Conservation (phyloP, 495 filamentous ascomycete species). For the Cercophora samala region DNA sequence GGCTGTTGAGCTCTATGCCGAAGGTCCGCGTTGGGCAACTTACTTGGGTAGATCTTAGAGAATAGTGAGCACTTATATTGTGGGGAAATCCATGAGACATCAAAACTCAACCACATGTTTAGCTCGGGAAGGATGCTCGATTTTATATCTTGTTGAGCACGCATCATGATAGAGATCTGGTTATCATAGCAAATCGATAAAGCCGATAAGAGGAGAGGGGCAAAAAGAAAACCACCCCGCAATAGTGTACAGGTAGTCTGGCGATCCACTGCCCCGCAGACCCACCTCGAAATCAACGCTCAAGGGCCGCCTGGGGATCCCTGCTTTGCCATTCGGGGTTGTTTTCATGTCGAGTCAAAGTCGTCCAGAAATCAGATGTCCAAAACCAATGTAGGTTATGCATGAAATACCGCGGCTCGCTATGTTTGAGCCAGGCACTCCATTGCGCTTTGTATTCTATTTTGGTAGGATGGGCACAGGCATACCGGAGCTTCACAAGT, state of each 20-base stretch:
- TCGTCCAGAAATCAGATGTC: not conserved
- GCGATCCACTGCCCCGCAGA: slow-evolving; percentile 2
- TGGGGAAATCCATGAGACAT: no score
- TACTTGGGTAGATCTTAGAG: not conserved
- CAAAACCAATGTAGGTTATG: not conserved
- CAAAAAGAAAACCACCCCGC: not conserved
- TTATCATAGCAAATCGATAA: not conserved
- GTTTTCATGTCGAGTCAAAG: not conserved
- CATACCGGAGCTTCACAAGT: not conserved
- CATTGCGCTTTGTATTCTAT: not conserved
- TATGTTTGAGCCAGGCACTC: not conserved
- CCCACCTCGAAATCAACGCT: not conserved
- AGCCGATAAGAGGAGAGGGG: not conserved
- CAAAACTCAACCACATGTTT: no score
- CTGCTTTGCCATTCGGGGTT: not conserved
- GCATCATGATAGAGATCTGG: not conserved
- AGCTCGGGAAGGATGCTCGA: no score
- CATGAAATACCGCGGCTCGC: not conserved
- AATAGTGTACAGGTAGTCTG: no score
- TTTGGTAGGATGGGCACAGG: slow-evolving; percentile 2
- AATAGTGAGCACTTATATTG: no score
- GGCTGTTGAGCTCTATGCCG: not conserved
- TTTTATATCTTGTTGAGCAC: no score
- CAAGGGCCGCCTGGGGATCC: not conserved
- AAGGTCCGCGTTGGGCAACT: not conserved